Evolutionary conservation across 768 basidiomycete species (phyloP).

Genomic region (Tulasnella sp.): DNA sequence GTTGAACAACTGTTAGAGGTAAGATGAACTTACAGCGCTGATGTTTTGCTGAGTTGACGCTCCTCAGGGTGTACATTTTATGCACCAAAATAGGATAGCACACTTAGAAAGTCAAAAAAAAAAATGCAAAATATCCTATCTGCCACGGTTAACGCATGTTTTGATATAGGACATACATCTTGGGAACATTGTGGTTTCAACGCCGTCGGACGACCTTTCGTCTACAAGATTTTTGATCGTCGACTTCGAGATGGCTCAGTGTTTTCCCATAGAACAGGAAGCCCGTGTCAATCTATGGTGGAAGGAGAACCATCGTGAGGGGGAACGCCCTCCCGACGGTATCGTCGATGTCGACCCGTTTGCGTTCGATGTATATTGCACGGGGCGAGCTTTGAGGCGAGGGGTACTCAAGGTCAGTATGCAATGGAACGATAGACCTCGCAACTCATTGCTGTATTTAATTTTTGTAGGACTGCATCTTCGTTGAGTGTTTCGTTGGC

Average conservation of each 20-base stretch:
- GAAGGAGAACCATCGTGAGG: not conserved
- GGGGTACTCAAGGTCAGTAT: too few relatives aligned
- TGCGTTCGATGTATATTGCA: not conserved
- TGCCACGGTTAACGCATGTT: not conserved
- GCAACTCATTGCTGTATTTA: too few relatives aligned
- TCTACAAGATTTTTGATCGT: not conserved
- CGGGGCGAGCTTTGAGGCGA: too few relatives aligned
- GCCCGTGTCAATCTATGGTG: not conserved
- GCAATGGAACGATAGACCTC: too few relatives aligned
- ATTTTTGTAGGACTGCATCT: too few relatives aligned
- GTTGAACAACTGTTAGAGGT: not conserved
- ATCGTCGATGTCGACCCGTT: not conserved
- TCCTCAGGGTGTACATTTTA: not conserved
- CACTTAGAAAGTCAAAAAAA: not conserved
- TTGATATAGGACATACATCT: not conserved
- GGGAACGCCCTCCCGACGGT: not conserved
- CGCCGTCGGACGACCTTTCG: not conserved
- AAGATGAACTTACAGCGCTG: not conserved
- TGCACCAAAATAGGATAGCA: not conserved
- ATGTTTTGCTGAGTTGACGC: not conserved
- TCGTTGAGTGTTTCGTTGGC: too few relatives aligned
- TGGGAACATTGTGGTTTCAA: not conserved
- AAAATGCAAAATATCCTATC: not conserved
- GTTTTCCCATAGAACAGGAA: not conserved
- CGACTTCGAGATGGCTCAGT: not conserved